Conservation (phyloP, 2,329 filamentous ascomycete species). For the Arthrobotrys megalospora region DNA sequence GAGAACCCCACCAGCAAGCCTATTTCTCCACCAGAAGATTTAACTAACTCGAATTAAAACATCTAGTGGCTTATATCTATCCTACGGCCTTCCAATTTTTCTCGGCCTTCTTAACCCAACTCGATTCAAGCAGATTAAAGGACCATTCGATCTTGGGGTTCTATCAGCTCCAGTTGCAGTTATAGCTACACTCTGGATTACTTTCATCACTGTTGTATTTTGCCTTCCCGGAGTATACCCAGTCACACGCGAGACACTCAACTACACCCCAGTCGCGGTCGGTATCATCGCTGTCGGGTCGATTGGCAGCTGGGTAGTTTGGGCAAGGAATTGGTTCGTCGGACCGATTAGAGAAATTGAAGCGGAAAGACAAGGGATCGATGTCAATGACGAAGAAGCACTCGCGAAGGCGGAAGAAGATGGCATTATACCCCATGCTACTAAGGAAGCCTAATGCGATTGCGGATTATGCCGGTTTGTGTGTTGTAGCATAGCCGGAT, state of each 20-base stretch:
- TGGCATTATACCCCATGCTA: slow-evolving; percentile 56
- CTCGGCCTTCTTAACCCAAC: slow-evolving; percentile 72
- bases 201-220: slow-evolving; percentile 73
- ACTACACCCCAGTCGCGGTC: slow-evolving; percentile 75
- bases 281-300: slow-evolving; percentile 72
- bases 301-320: slow-evolving; percentile 71
- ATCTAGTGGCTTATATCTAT: slow-evolving; percentile 73
- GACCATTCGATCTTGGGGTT: slow-evolving; percentile 72
- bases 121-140: slow-evolving; percentile 71
- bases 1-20: neutral
- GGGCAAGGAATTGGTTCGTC: slow-evolving; percentile 73
- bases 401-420: slow-evolving; percentile 67
- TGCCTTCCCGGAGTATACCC: slow-evolving; percentile 74
- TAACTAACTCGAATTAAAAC: slow-evolving; percentile 11
- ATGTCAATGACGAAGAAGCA: slow-evolving; percentile 70
- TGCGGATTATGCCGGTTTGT: neutral
- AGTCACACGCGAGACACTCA: slow-evolving; percentile 73
- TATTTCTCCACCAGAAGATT: neutral
- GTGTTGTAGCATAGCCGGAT: neutral
- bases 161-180: slow-evolving; percentile 70
- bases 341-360: slow-evolving; percentile 73
- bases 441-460: slow-evolving; percentile 9
- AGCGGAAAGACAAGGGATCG: slow-evolving; percentile 70
- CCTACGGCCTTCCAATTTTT: slow-evolving; percentile 74
- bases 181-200: slow-evolving; percentile 72